Conservation (phyloP, 306 rosid species). For the Phaseolus lunatus region DNA sequence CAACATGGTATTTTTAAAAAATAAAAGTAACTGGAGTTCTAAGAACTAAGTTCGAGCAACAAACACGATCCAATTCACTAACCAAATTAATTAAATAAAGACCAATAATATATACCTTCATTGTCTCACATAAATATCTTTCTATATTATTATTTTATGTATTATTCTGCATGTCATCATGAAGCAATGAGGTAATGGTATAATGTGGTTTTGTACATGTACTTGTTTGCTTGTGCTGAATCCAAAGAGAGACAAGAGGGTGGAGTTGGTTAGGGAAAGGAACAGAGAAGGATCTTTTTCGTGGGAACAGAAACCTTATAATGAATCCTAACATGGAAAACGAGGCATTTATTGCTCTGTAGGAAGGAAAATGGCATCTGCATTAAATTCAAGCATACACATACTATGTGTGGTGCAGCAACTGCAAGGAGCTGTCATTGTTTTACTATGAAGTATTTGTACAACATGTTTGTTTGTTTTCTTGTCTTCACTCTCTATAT, state of each 20-base stretch:
- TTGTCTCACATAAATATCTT: neutral
- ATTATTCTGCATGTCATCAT: constrained; percentile 12
- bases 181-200: constrained; percentile 54
- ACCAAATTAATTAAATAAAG: neutral
- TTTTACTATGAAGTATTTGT: constrained; percentile 7
- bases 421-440: neutral
- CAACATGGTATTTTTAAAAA: too few species aligned
- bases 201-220: constrained; percentile 53
- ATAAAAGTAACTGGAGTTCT: too few species aligned
- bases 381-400: neutral
- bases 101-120: neutral
- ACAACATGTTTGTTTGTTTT: neutral
- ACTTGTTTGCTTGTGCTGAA: constrained; percentile 45
- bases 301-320: constrained; percentile 67
- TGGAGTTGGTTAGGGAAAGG: constrained; percentile 51
- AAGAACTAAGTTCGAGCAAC: too few species aligned
- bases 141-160: neutral
- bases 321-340: constrained; percentile 65
- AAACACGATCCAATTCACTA: constrained; percentile 27
- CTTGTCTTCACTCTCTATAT: neutral
- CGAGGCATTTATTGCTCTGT: constrained; percentile 44
- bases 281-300: constrained; percentile 70
- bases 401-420: neutral
- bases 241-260: constrained; percentile 19
- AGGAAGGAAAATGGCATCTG: neutral